A percentile compares a stretch with the other conserved stretches of the same genome.
Evolutionary conservation across 192 early-diverging fungal species (phyloP).

Genomic region (Coemansia sp.): DNA sequence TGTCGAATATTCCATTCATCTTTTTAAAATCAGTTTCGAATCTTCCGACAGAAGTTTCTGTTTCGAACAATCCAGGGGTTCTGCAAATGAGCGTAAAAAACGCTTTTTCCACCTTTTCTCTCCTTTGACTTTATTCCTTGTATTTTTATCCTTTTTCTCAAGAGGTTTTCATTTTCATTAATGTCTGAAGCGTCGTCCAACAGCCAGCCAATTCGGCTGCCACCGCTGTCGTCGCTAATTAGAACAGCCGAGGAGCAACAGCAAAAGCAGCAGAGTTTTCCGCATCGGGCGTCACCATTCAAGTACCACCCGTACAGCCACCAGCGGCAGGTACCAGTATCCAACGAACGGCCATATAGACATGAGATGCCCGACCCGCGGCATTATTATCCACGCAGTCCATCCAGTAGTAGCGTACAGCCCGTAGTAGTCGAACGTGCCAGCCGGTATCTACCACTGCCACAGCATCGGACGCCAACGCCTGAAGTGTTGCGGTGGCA

Average conservation of each 20-base stretch:
- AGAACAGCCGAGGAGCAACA: constrained; percentile 15
- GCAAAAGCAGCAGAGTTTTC: constrained; percentile 5
- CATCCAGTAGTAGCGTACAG: neutral
- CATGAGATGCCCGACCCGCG: constrained; percentile 1
- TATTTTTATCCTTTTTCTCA: constrained; percentile 9
- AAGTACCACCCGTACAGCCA: neutral
- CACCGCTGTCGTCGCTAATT: constrained; percentile 45
- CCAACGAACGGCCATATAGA: neutral
- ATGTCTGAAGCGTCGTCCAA: neutral
- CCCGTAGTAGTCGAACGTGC: constrained; percentile 6
- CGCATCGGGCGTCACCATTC: neutral
- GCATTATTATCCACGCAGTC: constrained; percentile 2
- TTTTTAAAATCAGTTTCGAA: neutral
- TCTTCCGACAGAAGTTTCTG: neutral
- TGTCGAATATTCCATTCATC: neutral
- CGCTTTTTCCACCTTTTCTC: neutral
- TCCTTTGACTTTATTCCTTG: constrained; percentile 5
- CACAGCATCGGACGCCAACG: neutral
- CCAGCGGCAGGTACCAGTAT: neutral
- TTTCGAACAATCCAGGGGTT: constrained; percentile 3
- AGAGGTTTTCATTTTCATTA: neutral
- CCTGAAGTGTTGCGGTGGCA: constrained; percentile 13
- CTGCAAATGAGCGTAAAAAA: too few species aligned
- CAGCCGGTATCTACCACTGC: constrained; percentile 1
- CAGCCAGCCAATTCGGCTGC: constrained; percentile 24